phyloP scores from a whole-genome alignment of 1,139 yeast species.

The Geotrichum candidum region DNA sequence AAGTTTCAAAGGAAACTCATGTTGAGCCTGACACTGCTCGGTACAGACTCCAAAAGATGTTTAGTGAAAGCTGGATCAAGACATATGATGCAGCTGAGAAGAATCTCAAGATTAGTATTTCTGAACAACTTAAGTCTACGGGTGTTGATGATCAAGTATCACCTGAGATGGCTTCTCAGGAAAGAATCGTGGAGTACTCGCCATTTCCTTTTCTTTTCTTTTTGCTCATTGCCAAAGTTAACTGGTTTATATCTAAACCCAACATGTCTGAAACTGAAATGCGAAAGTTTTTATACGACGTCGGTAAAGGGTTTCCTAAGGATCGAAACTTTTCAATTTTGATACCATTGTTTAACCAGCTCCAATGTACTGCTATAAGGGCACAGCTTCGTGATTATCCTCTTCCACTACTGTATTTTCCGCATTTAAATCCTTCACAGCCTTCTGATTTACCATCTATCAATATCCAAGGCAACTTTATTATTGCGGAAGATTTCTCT shows the following conservation, averaged over 20 bases:
- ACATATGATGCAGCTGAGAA: slow-evolving; percentile 27
- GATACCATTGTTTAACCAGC: slow-evolving; percentile 53
- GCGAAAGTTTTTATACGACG: slow-evolving; percentile 55
- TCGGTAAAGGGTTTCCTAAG: slow-evolving; percentile 79
- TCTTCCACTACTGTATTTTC: slow-evolving; percentile 47
- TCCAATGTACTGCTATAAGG: slow-evolving; percentile 47
- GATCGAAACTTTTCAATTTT: slow-evolving; percentile 63
- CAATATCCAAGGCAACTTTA: slow-evolving; percentile 45
- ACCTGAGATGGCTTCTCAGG: slow-evolving; percentile 43
- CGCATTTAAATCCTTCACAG: slow-evolving; percentile 36
- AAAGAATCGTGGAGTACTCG: slow-evolving; percentile 52
- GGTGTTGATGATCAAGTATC: slow-evolving; percentile 45
- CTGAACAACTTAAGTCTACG: slow-evolving; percentile 47
- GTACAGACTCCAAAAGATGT: slow-evolving; percentile 37
- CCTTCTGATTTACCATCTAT: slow-evolving; percentile 28
- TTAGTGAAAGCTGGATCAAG: slow-evolving; percentile 70
- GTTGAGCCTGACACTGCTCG: slow-evolving; percentile 36
- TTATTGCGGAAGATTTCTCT: slow-evolving; percentile 50
- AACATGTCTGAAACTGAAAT: slow-evolving; percentile 48
- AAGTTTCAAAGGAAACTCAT: slow-evolving; percentile 24
- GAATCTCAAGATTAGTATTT: slow-evolving; percentile 40
- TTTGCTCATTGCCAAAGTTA: slow-evolving; percentile 52
- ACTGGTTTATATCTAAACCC: slow-evolving; percentile 50
- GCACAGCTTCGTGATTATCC: slow-evolving; percentile 65
- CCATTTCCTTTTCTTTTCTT: slow-evolving; percentile 61